A percentile compares a stretch with the other conserved stretches of the same genome.
phyloP scores from a whole-genome alignment of 352 stramenopile genomes.

The Pythium sp. region DNA sequence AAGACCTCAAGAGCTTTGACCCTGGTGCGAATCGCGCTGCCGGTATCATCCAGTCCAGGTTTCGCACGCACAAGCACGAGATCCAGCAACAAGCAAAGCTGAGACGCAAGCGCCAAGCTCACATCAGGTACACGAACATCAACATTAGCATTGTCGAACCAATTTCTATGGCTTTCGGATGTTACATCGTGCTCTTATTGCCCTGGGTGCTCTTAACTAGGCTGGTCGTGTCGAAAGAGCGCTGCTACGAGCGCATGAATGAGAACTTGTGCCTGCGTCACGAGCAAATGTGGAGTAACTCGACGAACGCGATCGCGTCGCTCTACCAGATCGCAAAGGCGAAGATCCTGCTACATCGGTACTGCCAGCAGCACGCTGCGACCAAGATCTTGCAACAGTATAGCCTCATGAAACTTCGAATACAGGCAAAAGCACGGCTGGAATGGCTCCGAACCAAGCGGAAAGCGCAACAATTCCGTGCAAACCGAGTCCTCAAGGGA shows the following conservation, averaged over 20 bases:
- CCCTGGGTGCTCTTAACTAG: slow-evolving; percentile 8
- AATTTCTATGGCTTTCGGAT: not conserved
- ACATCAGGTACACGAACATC: not conserved
- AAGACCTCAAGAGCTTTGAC: slow-evolving; percentile 13
- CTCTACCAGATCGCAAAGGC: slow-evolving; percentile 37
- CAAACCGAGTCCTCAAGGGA: slow-evolving; percentile 10
- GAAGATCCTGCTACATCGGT: slow-evolving; percentile 19
- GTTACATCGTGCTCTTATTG: not conserved
- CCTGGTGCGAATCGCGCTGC: slow-evolving; percentile 29
- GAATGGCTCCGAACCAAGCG: slow-evolving; percentile 1
- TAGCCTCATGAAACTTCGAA: slow-evolving; percentile 16
- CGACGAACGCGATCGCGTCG: slow-evolving; percentile 20
- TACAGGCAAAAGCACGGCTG: slow-evolving; percentile 23
- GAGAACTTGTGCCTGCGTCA: slow-evolving; percentile 20
- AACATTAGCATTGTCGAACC: not conserved
- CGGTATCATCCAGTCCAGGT: slow-evolving; percentile 30
- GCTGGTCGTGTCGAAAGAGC: slow-evolving; percentile 31
- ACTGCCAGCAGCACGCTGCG: slow-evolving; percentile 27
- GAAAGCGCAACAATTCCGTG: slow-evolving; percentile 13
- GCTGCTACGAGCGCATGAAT: slow-evolving; percentile 47
- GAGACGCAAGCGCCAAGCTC: slow-evolving; percentile 14
- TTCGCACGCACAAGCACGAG: slow-evolving; percentile 13
- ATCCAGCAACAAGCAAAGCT: slow-evolving; percentile 13
- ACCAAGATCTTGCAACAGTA: slow-evolving; percentile 28
- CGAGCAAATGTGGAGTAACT: slow-evolving; percentile 18